These are phyloP conservation scores for Pyronema omphalodes DNA, from an alignment of 495 filamentous ascomycete genomes.

Conservation along the genomic window DNA sequence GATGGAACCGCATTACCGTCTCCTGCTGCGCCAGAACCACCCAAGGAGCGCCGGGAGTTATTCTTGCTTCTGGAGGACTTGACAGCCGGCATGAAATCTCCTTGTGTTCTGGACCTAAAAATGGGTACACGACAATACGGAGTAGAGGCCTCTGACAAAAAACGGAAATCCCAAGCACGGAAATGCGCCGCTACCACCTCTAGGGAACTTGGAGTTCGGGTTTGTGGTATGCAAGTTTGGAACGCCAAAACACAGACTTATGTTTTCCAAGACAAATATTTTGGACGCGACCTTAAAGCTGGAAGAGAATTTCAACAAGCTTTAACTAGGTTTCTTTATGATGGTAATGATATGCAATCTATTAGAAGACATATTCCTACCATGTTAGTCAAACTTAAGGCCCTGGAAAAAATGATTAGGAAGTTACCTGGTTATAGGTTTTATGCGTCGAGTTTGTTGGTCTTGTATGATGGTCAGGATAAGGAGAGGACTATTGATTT, in stretches of 20 bases:
- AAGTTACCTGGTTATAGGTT: constrained; percentile 72
- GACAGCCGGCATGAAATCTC: constrained; percentile 87
- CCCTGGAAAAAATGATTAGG: constrained; percentile 66
- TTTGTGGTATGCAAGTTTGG: constrained; percentile 95
- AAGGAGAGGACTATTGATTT: constrained; percentile 54
- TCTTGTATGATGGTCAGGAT: constrained; percentile 75
- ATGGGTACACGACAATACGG: constrained; percentile 99
- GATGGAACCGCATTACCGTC: constrained; percentile 4
- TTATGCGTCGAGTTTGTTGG: constrained; percentile 82
- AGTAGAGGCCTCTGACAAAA: constrained; percentile 79
- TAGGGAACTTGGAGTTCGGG: constrained; percentile 70
- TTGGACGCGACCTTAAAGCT: constrained; percentile 71
- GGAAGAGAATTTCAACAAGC: constrained; percentile 82
- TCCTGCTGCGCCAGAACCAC: constrained; percentile 53
- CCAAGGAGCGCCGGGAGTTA: constrained; percentile 71
- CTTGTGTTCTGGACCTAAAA: constrained; percentile 92
- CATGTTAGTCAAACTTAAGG: constrained; percentile 62
- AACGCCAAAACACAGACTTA: constrained; percentile 68
- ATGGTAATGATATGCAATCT: constrained; percentile 62
- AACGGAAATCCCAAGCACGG: constrained; percentile 74
- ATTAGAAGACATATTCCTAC: constrained; percentile 70
- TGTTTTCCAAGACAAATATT: constrained; percentile 91
- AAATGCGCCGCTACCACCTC: constrained; percentile 91
- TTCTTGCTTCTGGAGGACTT: constrained; percentile 94
- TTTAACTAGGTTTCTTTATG: constrained; percentile 73